Evolutionary conservation across 495 filamentous ascomycete species (phyloP), one percentile per base, ranked within the genome.

Genomic region (Aspergillus taichungensis): DNA sequence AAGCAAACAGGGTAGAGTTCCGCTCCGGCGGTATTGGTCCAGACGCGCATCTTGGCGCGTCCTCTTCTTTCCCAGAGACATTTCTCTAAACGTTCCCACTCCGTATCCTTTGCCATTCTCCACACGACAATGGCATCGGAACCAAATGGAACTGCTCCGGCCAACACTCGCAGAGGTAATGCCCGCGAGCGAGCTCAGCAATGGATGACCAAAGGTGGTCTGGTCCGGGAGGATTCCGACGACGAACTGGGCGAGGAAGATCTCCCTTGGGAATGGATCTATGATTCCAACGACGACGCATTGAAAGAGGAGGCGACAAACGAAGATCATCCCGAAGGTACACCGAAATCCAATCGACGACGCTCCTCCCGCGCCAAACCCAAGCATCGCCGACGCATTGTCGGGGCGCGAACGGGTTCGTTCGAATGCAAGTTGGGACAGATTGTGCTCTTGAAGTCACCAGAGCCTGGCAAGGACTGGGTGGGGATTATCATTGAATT

Each of bases 201-300:
- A 56, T 80, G 75, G 55, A 75, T 88, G 45, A 74, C 75, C 39
- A 75, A 73, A 45, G 78, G 80, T 18, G 83, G 77, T 13, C 68
- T 91, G n/a, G 62, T 72, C 10, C 75, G 87, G 47, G 88, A 94
- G 44, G 88, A 94, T 59, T 94, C 88, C 9, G 91, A 96, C 67
- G 89, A 95, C 53, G 91, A 95, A 58, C 73, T 94, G 8, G 88
- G 88, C 13, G 68, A 79, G 12, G 88, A 92, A 43, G 88, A 95
- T 61, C 69, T 74, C 34, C 87, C 88, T 1, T 98, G 92, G 92
- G 80, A 94, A 59, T 98, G 90, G 91, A 80, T 96, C 28, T 92
- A 92, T 64, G 71, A 71, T 28, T 50, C 64, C 3, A 54, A 63
- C 24, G 45, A 59, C 12, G 55, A 63, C 6, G 41, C 52, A 6